Evolutionary conservation across 805 yeast genomes (phyloP).

Genomic region (Metschnikowia bowlesiae): DNA sequence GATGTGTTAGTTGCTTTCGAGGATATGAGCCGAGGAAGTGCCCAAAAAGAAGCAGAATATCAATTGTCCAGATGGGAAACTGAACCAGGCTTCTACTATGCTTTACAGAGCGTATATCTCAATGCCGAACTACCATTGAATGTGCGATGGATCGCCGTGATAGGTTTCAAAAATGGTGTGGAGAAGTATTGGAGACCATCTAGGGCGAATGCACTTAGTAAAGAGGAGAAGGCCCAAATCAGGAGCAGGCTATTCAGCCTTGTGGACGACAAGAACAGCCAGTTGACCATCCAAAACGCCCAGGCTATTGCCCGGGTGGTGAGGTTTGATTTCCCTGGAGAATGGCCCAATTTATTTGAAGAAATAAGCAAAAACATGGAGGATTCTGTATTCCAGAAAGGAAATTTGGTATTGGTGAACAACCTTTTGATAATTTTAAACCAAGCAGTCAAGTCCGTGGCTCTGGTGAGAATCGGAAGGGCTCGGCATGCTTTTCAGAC

Average conservation of each 20-base stretch:
- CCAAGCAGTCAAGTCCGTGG: constrained; percentile 70
- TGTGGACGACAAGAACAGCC: constrained; percentile 67
- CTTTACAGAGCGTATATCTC: constrained; percentile 55
- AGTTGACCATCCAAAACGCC: constrained; percentile 77
- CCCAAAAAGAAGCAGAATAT: constrained; percentile 62
- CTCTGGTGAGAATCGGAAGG: constrained; percentile 78
- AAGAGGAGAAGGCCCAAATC: constrained; percentile 68
- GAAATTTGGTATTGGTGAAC: constrained; percentile 50
- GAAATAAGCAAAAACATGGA: constrained; percentile 47
- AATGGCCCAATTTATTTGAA: constrained; percentile 81
- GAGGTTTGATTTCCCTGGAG: constrained; percentile 78
- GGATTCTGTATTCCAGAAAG: constrained; percentile 35
- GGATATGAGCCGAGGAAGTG: constrained; percentile 42
- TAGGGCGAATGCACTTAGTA: constrained; percentile 45
- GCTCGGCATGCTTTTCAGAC: constrained; percentile 73
- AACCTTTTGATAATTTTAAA: constrained; percentile 65
- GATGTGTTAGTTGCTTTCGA: constrained; percentile 28
- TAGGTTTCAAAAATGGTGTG: constrained; percentile 82
- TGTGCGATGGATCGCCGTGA: constrained; percentile 80
- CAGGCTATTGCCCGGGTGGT: constrained; percentile 75
- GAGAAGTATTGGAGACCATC: constrained; percentile 81
- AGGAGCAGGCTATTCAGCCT: constrained; percentile 53
- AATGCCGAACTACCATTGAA: constrained; percentile 57
- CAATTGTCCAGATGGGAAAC: constrained; percentile 69
- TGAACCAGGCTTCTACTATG: constrained; percentile 53